Evolutionary conservation across 495 filamentous ascomycete genomes (phyloP), one percentile per base, ranked within the genome.

Genomic region (Aspergillus diversus): DNA sequence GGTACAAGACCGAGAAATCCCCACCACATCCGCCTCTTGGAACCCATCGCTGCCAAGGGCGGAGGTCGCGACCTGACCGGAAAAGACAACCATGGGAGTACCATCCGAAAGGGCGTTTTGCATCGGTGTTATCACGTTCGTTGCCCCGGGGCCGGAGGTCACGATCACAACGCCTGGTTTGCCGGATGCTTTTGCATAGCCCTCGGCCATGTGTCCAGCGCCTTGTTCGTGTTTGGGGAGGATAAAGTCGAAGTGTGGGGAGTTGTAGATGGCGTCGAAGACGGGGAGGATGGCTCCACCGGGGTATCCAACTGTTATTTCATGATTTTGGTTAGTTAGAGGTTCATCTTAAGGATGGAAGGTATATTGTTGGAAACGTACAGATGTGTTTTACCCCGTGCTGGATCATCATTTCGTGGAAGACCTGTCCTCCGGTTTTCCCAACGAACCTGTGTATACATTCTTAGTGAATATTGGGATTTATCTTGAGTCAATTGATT

Each of bases 371-470:
- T 1, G 21, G 21, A n/a, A 9, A 90, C 89, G 73, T 80, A 92
- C 91, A 96, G 70, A 97, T 82, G 76, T 96, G 91, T 80, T 97
- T 93, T 31, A 99, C 96, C 63, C 81, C 86, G 63, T 93, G 92
- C 69, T 94, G 81, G 42, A 93, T 83, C 92, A 99, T 97, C 95
- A 98, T 98, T 77, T 98, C 93, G 70, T 98, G 92, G 81, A 99
- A 97, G 63, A 99, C 98, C 73, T 97, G 88, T 70, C 95, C 95
- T 73, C 96, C 96, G 54, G 84, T 96, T 81, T 92, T 90, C 37
- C 96, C 96, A 72, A 98, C 91, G 79, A 99, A 97, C 57, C 91
- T 91, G 64, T 15, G 13, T 27, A 39, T 13, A 39, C 37, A 8
- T 13, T 67, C 46, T 54, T 21, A 60, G 49, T 46, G 27, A 27